Evolutionary conservation across 1,139 yeast genomes (phyloP).

Genomic region (Blastobotrys proliferans): DNA sequence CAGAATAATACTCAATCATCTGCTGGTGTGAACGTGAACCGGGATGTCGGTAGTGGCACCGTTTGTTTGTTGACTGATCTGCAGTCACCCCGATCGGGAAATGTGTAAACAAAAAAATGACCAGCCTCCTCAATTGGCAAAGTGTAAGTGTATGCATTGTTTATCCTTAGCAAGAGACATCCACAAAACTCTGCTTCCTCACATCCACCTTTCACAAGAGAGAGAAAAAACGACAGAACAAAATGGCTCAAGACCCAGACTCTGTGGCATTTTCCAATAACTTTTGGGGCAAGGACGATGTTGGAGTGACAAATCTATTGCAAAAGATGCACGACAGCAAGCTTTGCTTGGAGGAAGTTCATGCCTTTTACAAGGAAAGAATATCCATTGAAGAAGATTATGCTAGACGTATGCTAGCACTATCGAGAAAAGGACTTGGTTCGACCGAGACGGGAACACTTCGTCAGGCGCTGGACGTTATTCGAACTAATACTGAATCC

Average conservation of each 20-base stretch:
- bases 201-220: neutral
- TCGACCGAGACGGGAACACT: conserved; percentile 56
- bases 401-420: conserved; percentile 48
- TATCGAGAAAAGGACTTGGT: conserved; percentile 53
- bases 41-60: neutral
- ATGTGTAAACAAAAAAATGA: conserved; percentile 9
- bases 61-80: neutral
- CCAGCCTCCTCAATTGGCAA: too few species aligned
- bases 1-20: too few species aligned
- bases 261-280: conserved; percentile 42
- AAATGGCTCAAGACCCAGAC: neutral
- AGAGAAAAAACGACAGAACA: neutral
- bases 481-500: conserved; percentile 53
- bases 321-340: conserved; percentile 49
- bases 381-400: conserved; percentile 71
- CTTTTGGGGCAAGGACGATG: conserved; percentile 53
- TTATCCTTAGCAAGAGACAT: neutral
- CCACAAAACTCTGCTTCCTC: neutral
- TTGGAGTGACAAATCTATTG: conserved; percentile 46
- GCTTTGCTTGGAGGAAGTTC: conserved; percentile 44
- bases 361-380: conserved; percentile 42
- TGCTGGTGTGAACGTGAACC: neutral
- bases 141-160: too few species aligned
- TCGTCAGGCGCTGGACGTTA: conserved; percentile 55
- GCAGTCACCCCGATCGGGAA: conserved; percentile 12